A percentile compares a stretch with the other conserved stretches of the same genome.
These are phyloP conservation scores for Houttuynia cordata DNA, from an alignment of 164 flowering plant species.

Conservation along the genomic window DNA sequence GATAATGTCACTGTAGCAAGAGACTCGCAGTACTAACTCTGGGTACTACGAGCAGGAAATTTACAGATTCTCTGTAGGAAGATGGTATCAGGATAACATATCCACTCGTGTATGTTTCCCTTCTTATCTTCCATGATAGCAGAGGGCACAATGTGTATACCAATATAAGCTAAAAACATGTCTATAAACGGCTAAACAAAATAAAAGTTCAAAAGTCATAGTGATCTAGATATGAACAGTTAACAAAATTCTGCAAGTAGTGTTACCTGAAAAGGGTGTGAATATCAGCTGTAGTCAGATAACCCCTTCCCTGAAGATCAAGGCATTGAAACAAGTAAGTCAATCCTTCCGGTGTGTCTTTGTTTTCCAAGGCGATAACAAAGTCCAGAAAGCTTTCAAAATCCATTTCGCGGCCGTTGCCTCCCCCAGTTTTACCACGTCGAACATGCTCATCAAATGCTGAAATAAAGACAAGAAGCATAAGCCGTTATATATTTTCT, in stretches of 20 bases:
- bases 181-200: too few species aligned
- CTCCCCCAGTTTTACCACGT: conserved; percentile 70
- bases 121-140: conserved; percentile 5
- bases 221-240: not conserved
- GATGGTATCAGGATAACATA: conserved; percentile 11
- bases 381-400: conserved; percentile 93
- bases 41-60: conserved; percentile 40
- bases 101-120: conserved; percentile 5
- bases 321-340: conserved; percentile 90
- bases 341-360: conserved; percentile 88
- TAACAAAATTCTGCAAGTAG: not conserved
- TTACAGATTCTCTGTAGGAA: conserved; percentile 11
- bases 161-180: not conserved
- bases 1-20: conserved; percentile 29
- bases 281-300: conserved; percentile 86
- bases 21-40: conserved; percentile 51
- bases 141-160: not conserved
- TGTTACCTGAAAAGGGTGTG: conserved; percentile 90
- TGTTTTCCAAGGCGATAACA: conserved; percentile 89
- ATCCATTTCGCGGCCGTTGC: conserved; percentile 87
- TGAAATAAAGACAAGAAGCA: conserved; percentile 12
- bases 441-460: conserved; percentile 98
- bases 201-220: not conserved
- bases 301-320: conserved; percentile 86
- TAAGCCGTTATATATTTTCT: not conserved